Conservation (phyloP, 31 red algal species). For the Pterothamnion heteromorphum region DNA sequence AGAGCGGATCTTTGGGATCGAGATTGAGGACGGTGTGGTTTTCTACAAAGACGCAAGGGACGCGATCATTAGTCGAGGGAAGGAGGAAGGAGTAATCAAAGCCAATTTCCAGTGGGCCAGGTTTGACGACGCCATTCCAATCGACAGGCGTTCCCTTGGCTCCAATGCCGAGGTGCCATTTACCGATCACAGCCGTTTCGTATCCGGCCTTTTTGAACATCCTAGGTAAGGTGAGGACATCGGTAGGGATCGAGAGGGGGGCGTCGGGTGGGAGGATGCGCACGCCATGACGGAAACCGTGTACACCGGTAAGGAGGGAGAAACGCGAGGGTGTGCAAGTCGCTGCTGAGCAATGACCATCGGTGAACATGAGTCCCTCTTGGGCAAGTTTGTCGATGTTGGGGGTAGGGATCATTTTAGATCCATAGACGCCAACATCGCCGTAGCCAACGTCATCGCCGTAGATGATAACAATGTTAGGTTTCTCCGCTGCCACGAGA, state of each 20-base stretch:
- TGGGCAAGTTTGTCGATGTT: conserved; percentile 32
- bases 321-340: conserved; percentile 21
- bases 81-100: conserved; percentile 28
- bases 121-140: conserved; percentile 40
- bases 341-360: conserved; percentile 27
- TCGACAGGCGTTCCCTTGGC: background rate
- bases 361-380: conserved; percentile 18
- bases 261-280: background rate
- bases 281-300: conserved; percentile 2
- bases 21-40: background rate
- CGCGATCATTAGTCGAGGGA: conserved; percentile 33
- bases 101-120: conserved; percentile 35
- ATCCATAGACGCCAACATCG: conserved; percentile 18
- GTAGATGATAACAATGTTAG: conserved; percentile 36
- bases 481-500: no score
- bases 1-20: conserved; percentile 31
- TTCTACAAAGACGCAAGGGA: conserved; percentile 25
- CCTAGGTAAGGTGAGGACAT: conserved; percentile 9
- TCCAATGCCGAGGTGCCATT: conserved; percentile 48
- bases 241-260: background rate
- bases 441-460: conserved; percentile 45
- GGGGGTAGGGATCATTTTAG: background rate
- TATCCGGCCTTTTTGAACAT: conserved; percentile 42
- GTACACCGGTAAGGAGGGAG: background rate
- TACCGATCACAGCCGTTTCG: conserved; percentile 39